Conservation (phyloP, 768 basidiomycete species). For the Podaxis rugospora region DNA sequence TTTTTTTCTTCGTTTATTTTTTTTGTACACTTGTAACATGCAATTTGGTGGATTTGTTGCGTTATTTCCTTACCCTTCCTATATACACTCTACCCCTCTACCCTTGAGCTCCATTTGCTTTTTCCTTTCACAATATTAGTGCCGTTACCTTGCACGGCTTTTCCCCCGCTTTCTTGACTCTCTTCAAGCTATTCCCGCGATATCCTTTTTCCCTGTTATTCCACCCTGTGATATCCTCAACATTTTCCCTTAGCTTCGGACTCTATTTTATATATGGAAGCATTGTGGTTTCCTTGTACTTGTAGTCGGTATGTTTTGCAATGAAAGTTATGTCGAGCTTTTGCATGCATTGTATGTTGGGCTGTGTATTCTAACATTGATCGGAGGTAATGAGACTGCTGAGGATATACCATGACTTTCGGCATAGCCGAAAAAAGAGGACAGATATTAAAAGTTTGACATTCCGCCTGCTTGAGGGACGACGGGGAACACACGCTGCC, state of each 20-base stretch:
- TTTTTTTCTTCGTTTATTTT: neutral
- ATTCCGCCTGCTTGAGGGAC: no score
- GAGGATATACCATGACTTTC: no score
- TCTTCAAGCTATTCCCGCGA: neutral
- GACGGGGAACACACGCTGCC: no score
- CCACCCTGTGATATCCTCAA: neutral
- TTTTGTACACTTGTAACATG: neutral
- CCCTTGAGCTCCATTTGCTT: no score
- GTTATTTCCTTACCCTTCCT: neutral
- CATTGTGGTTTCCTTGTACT: constrained; percentile 2
- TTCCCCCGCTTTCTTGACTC: neutral
- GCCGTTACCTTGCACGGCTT: neutral
- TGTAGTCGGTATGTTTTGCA: neutral
- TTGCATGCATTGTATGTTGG: neutral
- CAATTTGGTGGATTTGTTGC: neutral
- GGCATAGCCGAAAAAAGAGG: no score
- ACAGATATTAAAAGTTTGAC: no score
- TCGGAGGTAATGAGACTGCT: no score
- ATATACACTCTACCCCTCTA: neutral
- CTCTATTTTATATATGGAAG: neutral
- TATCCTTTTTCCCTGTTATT: neutral
- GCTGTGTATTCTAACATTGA: neutral
- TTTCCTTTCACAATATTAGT: neutral
- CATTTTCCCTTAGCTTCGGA: neutral
- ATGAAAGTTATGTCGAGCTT: neutral